Evolutionary conservation across 371 early-diverging fungal species (phyloP).

Genomic region (Furculomyces boomerangus): DNA sequence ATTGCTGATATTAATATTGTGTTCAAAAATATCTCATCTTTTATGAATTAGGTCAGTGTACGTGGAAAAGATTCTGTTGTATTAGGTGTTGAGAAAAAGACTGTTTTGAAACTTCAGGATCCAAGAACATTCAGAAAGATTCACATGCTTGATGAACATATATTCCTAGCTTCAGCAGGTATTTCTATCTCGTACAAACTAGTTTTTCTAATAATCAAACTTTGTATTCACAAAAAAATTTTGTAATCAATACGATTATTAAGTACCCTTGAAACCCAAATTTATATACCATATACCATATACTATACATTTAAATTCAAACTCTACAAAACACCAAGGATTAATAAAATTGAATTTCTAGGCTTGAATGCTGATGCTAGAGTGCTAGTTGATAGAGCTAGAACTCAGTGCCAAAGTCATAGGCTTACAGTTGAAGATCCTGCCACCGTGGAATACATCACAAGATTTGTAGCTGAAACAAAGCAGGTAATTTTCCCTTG

Average conservation of each 20-base stretch:
- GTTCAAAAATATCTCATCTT: neutral
- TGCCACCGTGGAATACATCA: slow-evolving; percentile 95
- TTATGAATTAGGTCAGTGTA: slow-evolving; percentile 70
- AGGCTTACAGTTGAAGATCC: slow-evolving; percentile 94
- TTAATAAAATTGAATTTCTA: neutral
- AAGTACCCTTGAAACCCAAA: too few relatives aligned
- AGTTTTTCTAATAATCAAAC: too few relatives aligned
- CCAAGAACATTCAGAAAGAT: slow-evolving; percentile 93
- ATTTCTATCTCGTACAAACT: neutral
- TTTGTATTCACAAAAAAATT: too few relatives aligned
- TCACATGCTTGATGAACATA: slow-evolving; percentile 88
- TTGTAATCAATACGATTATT: too few relatives aligned
- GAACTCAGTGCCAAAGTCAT: slow-evolving; percentile 94
- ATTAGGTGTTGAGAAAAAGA: slow-evolving; percentile 95
- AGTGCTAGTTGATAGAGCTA: slow-evolving; percentile 89
- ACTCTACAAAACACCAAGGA: neutral
- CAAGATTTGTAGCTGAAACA: slow-evolving; percentile 89
- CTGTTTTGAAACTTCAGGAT: slow-evolving; percentile 90
- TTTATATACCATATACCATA: too few relatives aligned
- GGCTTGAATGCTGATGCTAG: slow-evolving; percentile 94
- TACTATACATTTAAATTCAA: too few relatives aligned
- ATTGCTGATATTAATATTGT: neutral
- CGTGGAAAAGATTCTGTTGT: slow-evolving; percentile 84
- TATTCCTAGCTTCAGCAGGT: slow-evolving; percentile 94
- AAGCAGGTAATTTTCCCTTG: slow-evolving; percentile 38